Evolutionary conservation across 495 filamentous ascomycete genomes (phyloP), one percentile per base, ranked within the genome.

Genomic region (Chaetomium tenue): DNA sequence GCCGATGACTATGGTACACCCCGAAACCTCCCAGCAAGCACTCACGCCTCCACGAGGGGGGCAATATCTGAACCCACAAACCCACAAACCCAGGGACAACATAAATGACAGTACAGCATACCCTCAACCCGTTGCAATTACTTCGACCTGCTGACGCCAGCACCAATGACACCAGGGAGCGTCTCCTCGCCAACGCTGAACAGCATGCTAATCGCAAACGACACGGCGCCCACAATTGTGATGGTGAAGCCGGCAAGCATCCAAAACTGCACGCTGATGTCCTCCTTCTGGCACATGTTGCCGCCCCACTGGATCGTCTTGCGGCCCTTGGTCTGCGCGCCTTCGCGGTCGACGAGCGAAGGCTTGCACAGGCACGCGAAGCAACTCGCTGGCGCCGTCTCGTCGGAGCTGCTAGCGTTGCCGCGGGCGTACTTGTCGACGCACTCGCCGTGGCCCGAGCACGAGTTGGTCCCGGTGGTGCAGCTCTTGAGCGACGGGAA

Each of bases 251-350:
- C 84, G 6, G 84, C 80, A 68, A 98, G 80, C 46, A 98, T 76
- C 83, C 92, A 96, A 75, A 98, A 98, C 44, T 86, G 86, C 22
- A 87, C 83, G 75, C 89, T 92, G 52, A 98, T 77, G 74, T 98
- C 93, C 71, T 87, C 87, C 84, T 97, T 98, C 76, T 96, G 88
- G 77, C 94, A 98, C 64, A 88, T 88, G 39, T 86, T 77, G 15
- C 94, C 94, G 56, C 87, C 93, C 90, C 91, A 98, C 63, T 83
- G 73, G 44, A 76, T 68, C 40, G 75, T 70, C 61, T 73, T 69
- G 50, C 53, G 53, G n/a, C 57, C 66, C 51, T 54, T 40, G 5
- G 28, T 16, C 30, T 68, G 74, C 22, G 66, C 73, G 20, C 74
- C 74, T 16, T 78, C 81, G 28, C 78, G 80, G n/a, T 79, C 75